Conservation (phyloP, 495 filamentous ascomycete genomes). For the Aspergillus biplanus region DNA sequence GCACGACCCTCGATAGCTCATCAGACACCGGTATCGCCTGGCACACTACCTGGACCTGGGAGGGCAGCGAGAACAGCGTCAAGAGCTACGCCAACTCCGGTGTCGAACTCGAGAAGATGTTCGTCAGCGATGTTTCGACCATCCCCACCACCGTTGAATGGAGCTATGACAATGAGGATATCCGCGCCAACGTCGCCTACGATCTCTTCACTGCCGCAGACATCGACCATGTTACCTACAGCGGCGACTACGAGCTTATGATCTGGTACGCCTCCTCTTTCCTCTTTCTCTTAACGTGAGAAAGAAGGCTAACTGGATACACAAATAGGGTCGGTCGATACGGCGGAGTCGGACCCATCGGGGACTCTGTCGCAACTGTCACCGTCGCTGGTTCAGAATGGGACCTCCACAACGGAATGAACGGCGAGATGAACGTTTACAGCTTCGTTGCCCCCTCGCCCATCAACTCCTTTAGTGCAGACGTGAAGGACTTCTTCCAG, state of each 20-base stretch:
- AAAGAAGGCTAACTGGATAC: too few species aligned
- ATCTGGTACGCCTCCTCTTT: conserved; percentile 38
- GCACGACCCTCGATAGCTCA: conserved; percentile 41
- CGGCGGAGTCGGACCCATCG: conserved; percentile 46
- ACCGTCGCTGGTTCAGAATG: conserved; percentile 38
- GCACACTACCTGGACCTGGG: conserved; percentile 49
- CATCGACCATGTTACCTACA: conserved; percentile 44
- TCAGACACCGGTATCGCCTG: conserved; percentile 36
- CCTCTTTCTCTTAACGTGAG: background rate
- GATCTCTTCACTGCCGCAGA: conserved; percentile 53
- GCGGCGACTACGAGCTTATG: conserved; percentile 55
- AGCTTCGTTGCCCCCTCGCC: conserved; percentile 45
- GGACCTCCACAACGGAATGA: conserved; percentile 42
- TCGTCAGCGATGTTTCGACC: conserved; percentile 36
- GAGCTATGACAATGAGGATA: conserved; percentile 41
- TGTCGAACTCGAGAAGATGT: conserved; percentile 29
- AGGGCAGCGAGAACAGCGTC: conserved; percentile 41
- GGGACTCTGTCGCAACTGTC: conserved; percentile 32
- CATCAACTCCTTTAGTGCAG: conserved; percentile 36
- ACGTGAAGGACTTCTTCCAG: conserved; percentile 50
- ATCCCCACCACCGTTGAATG: conserved; percentile 44
- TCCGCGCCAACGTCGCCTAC: conserved; percentile 52
- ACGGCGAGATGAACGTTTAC: conserved; percentile 45
- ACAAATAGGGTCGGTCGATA: conserved; percentile 37
- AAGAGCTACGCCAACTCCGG: conserved; percentile 51